A percentile compares a stretch with the other conserved stretches of the same genome.
phyloP scores from a whole-genome alignment of 192 early-diverging fungal species.

The Geosiphon pyriformis region DNA sequence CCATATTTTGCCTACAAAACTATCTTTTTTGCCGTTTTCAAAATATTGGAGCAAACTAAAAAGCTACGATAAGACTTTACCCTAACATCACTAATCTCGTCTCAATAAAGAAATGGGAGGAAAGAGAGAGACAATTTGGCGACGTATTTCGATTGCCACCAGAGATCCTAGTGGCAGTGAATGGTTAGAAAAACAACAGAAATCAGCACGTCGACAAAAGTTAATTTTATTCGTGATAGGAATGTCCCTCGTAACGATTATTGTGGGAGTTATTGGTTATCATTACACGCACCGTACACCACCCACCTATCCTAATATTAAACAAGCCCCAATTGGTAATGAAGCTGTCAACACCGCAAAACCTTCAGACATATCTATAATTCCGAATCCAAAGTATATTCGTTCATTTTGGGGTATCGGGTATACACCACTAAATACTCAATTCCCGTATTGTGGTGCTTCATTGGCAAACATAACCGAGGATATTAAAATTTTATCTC shows the following conservation, averaged over 20 bases:
- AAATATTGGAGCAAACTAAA: no score
- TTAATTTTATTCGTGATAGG: not conserved
- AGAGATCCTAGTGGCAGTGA: not conserved
- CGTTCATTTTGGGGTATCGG: slow-evolving; percentile 40
- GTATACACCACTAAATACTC: slow-evolving; percentile 34
- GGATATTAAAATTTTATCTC: slow-evolving; percentile 37
- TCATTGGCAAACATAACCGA: slow-evolving; percentile 33
- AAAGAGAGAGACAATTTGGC: not conserved
- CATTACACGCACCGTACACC: not conserved
- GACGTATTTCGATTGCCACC: not conserved
- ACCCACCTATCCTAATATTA: not conserved
- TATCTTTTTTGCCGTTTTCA: no score
- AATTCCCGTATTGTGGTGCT: slow-evolving; percentile 36
- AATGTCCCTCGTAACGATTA: not conserved
- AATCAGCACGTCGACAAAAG: not conserved
- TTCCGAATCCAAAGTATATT: slow-evolving; percentile 29
- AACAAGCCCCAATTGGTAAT: not conserved
- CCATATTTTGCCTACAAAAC: no score
- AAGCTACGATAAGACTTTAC: no score
- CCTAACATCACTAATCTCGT: no score
- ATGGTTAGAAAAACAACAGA: not conserved
- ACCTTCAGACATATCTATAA: slow-evolving; percentile 24
- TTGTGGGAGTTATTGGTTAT: not conserved
- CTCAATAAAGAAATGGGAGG: no score
- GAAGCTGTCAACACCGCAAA: not conserved